Percentiles rank a stretch among this genome's conserved stretches.
Evolutionary conservation across 805 yeast species (phyloP).

Genomic region (Metschnikowia cerradonensis): DNA sequence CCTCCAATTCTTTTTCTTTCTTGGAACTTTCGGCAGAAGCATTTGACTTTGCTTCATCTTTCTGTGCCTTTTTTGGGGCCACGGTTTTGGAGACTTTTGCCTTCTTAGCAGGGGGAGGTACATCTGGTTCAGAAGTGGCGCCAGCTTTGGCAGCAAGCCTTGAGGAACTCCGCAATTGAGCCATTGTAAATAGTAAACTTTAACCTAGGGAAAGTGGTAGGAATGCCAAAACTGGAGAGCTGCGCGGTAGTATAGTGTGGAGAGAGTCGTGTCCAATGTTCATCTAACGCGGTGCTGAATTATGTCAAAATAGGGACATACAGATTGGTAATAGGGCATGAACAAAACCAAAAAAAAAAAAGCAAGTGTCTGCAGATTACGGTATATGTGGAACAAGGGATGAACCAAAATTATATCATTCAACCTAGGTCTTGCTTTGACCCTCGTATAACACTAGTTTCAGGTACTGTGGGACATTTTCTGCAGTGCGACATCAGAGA

Average conservation of each 20-base stretch:
- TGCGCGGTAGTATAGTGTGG: not conserved
- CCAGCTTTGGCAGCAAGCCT: constrained; percentile 13
- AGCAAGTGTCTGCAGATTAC: too few relatives aligned
- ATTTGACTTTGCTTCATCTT: not conserved
- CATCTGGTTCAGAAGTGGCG: not conserved
- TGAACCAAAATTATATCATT: too few relatives aligned
- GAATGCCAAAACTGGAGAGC: not conserved
- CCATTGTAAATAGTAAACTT: constrained; percentile 5
- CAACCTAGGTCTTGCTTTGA: too few relatives aligned
- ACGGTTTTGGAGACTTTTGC: not conserved
- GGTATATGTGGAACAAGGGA: too few relatives aligned
- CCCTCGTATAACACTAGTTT: not conserved
- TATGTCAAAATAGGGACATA: not conserved
- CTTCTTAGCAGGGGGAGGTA: not conserved
- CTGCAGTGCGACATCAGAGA: not conserved
- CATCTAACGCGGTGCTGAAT: not conserved
- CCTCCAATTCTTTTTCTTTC: constrained; percentile 25
- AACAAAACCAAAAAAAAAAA: not conserved
- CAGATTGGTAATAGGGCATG: too few relatives aligned
- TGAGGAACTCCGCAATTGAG: constrained; percentile 19
- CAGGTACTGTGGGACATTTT: not conserved
- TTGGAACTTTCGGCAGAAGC: not conserved
- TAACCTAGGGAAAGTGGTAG: not conserved
- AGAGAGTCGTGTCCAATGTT: not conserved
- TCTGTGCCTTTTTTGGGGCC: constrained; percentile 4